Conservation (phyloP, 139 green algal species). For the Chlamydomonas sp. region DNA sequence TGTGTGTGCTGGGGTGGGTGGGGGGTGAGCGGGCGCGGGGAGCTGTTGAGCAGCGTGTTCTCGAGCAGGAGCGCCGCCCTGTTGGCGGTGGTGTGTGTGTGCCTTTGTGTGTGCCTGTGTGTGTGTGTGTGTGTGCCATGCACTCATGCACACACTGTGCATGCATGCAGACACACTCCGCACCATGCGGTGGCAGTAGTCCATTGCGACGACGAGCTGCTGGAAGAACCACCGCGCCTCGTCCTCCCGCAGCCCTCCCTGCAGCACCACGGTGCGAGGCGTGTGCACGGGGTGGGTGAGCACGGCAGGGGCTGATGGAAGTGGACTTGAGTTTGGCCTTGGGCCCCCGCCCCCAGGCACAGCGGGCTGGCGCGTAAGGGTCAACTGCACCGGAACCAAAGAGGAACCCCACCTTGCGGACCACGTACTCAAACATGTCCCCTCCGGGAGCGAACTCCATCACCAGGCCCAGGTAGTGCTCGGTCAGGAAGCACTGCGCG, state of each 20-base stretch:
- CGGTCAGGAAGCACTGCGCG: constrained; percentile 71
- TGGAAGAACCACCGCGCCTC: constrained; percentile 98
- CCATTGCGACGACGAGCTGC: constrained; percentile 85
- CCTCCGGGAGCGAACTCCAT: constrained; percentile 92
- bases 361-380: too few species aligned
- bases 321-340: too few species aligned
- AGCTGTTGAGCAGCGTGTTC: constrained; percentile 86
- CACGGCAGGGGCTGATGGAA: too few species aligned
- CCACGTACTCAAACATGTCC: constrained; percentile 94
- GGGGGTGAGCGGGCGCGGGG: constrained; percentile 57
- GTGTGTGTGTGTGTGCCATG: too few species aligned
- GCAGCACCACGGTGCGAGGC: too few species aligned
- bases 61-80: constrained; percentile 61
- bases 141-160: constrained; percentile 56
- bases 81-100: not conserved
- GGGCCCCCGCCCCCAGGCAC: too few species aligned
- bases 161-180: too few species aligned
- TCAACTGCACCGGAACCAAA: too few species aligned
- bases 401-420: constrained; percentile 68
- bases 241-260: constrained; percentile 78
- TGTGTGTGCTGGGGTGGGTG: too few species aligned
- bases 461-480: constrained; percentile 77
- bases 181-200: constrained; percentile 88
- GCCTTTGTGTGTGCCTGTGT: not conserved
- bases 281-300: too few species aligned